Conservation (phyloP, 139 green algal species). For the Ulvella scutata region DNA sequence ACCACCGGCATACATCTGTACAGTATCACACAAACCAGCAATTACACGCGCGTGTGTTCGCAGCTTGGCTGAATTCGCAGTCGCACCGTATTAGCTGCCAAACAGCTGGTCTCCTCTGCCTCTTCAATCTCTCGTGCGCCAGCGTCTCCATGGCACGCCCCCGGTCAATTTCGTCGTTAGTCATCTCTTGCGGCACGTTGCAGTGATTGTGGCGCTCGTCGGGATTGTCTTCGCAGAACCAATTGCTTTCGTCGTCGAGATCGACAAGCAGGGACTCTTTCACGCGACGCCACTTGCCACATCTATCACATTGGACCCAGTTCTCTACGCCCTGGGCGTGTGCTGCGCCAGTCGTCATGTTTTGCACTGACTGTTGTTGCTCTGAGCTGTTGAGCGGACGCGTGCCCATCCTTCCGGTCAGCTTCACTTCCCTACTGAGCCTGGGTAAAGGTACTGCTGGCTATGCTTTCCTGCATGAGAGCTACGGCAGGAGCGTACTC, state of each 20-base stretch:
- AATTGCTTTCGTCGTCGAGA: slow-evolving; percentile 38
- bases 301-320: slow-evolving; percentile 76
- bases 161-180: slow-evolving; percentile 69
- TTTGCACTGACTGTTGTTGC: too few relatives aligned
- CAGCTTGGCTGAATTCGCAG: too few relatives aligned
- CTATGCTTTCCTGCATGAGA: too few relatives aligned
- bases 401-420: too few relatives aligned
- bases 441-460: too few relatives aligned
- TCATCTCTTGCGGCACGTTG: slow-evolving; percentile 60
- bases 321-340: slow-evolving; percentile 4
- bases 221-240: slow-evolving; percentile 70
- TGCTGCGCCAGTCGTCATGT: too few relatives aligned
- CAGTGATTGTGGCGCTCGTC: slow-evolving; percentile 48
- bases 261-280: slow-evolving; percentile 19
- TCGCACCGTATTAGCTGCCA: not conserved
- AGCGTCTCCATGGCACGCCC: slow-evolving; percentile 5
- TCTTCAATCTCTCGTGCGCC: not conserved
- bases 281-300: slow-evolving; percentile 66
- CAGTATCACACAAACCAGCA: too few relatives aligned
- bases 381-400: too few relatives aligned
- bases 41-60: too few relatives aligned
- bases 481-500: too few relatives aligned
- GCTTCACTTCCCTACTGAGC: too few relatives aligned
- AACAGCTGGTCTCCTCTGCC: not conserved
- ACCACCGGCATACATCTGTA: too few relatives aligned